Conservation (phyloP, 2,329 filamentous ascomycete species). For the Paracoccidioides brasiliensis region DNA sequence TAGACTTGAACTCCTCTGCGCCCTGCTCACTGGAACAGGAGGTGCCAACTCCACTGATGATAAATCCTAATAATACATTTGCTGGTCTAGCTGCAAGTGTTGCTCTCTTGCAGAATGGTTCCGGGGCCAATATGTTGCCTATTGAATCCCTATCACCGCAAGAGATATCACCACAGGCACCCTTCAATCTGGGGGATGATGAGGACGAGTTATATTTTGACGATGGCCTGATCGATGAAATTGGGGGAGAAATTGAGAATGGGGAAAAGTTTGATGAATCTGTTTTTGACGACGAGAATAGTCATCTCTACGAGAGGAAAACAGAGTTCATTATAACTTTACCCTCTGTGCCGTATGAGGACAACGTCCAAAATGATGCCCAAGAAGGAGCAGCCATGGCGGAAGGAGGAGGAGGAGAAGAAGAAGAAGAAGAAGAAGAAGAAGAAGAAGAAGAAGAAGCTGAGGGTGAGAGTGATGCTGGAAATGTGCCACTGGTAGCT, state of each 20-base stretch:
- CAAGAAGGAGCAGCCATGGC: no score
- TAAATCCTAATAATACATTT: neutral
- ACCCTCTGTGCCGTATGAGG: neutral
- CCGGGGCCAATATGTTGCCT: neutral
- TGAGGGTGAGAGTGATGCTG: neutral
- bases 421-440: neutral
- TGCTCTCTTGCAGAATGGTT: neutral
- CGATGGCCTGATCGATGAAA: conserved; percentile 32
- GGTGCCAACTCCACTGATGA: neutral
- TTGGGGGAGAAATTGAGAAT: conserved; percentile 19
- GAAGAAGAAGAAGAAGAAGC: neutral
- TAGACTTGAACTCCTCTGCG: conserved; percentile 10
- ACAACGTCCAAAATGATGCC: no score
- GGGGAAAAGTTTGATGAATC: conserved; percentile 34
- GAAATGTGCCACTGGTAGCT: neutral
- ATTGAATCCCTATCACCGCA: neutral
- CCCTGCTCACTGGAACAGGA: neutral
- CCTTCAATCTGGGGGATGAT: conserved; percentile 5
- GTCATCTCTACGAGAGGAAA: conserved; percentile 31
- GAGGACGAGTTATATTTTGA: conserved; percentile 35
- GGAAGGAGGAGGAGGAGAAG: neutral
- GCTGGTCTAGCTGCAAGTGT: neutral
- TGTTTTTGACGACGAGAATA: conserved; percentile 36
- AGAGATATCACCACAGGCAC: neutral
- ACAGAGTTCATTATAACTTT: conserved; percentile 7